Evolutionary conservation across 805 yeast genomes (phyloP), one percentile per base, ranked within the genome.

Genomic region (Ogataea minuta): DNA sequence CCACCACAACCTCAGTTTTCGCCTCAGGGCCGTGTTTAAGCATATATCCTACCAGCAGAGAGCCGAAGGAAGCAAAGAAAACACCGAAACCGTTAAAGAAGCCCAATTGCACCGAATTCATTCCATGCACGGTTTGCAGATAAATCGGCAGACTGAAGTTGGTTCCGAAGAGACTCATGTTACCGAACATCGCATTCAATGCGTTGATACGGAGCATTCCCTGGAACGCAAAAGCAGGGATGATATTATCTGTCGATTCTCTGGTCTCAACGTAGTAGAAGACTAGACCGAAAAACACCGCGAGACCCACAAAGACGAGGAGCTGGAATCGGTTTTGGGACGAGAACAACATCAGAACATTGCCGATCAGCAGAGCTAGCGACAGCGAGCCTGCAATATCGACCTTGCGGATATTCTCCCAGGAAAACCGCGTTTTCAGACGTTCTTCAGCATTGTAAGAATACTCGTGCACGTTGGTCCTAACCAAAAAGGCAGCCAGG

Each of bases 361-460:
- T 56, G 3, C 66, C 55, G 20, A 68, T 65, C 4, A 59, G 47
- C 10, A 55, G 31, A 20, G 68, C 62, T 9, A 68, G 46, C 2
- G 63, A 49, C 4, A 63, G 42, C 3, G 73, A 66, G 3, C 76
- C 76, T 2, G 64, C 63, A 29, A 68, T 48, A 49, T 70, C 76
- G 23, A 71, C 62, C 41, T 63, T 58, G 13, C 48, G 46, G 35
- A 70, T 42, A 35, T 68, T 69, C 19, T 53, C 55, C 33, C 47
- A 51, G 1, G 65, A 56, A 35, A 64, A 67, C 40, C 65, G 52
- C n/a, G 48, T 42, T 6, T 45, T 42, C 28, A 44, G 23, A 20
- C 52, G 35, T 30, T 51, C 49, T n/a, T 57, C 57, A 39, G 50
- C 45, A 31, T 53, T 45, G 9, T 36, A 15, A 20, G 46, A 45